Evolutionary conservation across 1,139 yeast species (phyloP), one percentile per base, ranked within the genome.

Genomic region (Spathaspora sp.): DNA sequence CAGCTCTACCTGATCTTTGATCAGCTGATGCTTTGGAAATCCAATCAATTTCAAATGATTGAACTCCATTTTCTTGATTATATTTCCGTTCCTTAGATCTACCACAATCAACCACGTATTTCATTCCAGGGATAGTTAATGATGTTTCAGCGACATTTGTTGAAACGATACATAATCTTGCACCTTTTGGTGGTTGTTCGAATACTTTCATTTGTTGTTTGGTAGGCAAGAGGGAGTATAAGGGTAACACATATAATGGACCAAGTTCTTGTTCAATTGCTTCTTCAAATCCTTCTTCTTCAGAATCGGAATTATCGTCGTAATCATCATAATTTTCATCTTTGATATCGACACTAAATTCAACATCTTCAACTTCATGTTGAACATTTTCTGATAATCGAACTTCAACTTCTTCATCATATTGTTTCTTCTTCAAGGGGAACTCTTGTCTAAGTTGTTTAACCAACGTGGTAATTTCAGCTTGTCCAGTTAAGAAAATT

Each of bases 61-160:
- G 98, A 24, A 93, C 96, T 2, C 96, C 96, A 8, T 90, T 88
- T 25, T 81, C 85, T 53, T 86, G 88, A 55, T 91, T 87, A 60
- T 73, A 90, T 51, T 82, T 83, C 45, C 97, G 78, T 62, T 91
- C 98, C 58, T 95, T 95, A 0, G 96, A 79, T 51, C 98, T 79
- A 15, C 99, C 99, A 67, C 95, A 82, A 64, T 95, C 99, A 39
- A 95, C 89, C 25, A 95, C 99, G 59, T 95, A 95, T 49, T 96
- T 75, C 27, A 95, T 89, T 7, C 96, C 96, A 0, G 99, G 99
- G 54, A 95, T 95, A 0, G 99, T 95, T 63, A 95, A 77, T 2
- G 97, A 89, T 0, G 99, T 95, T 66, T 95, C 99, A 0, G 99
- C 99, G 47, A 95, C 96, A 63, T 95, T 95, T 1, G 99, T 95